Evolutionary conservation across 495 filamentous ascomycete genomes (phyloP), one percentile per base, ranked within the genome.

Genomic region (Penicillium coffeae): DNA sequence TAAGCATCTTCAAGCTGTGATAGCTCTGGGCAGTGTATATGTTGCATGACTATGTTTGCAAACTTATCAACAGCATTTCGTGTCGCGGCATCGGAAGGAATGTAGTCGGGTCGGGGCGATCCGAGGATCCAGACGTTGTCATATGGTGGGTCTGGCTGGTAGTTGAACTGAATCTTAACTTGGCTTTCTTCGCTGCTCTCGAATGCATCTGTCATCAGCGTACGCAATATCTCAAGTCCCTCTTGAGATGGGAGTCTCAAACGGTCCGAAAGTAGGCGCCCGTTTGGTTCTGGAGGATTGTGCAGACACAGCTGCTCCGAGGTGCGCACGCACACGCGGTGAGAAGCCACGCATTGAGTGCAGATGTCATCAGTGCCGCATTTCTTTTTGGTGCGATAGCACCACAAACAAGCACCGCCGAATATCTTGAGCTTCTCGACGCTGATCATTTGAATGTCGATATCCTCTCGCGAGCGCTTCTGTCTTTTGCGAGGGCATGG

Each of bases 321-420:
- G 12, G 35, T 43, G 22, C 63, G 56, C 39, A 63, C 47, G 41
- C 65, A 69, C 12, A 35, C 21, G 19, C 45, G 52, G 9, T 25
- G 8, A 15, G 42, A 46, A 3, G 37, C 9, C 8, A 3, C 10
- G 44, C 65, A 69, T 10, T 16, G 19, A 8, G 34, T 21, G 22
- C 65, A 69, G 13, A 54, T 46, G 18, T 34, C 22, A 4, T 10
- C 20, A 6, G 55, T 22, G 7, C 38, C 55, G 32, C 65, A 69
- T 41, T 42, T 56, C 40, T 66, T 66, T 56, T 62, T 69, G 14
- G 41, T 54, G 15, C 49, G 51, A 12, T 58, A 50, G 22, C 65
- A 69, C 35, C 50, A 59, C 5, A 58, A 1, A 48, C 65, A 69
- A 3, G 65, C 50, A 8, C 65, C 65, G 1, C 65, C 65, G 18